These are phyloP conservation scores for Suhomyces bolitotheri DNA, from an alignment of 1,139 yeast species.

Conservation along the genomic window DNA sequence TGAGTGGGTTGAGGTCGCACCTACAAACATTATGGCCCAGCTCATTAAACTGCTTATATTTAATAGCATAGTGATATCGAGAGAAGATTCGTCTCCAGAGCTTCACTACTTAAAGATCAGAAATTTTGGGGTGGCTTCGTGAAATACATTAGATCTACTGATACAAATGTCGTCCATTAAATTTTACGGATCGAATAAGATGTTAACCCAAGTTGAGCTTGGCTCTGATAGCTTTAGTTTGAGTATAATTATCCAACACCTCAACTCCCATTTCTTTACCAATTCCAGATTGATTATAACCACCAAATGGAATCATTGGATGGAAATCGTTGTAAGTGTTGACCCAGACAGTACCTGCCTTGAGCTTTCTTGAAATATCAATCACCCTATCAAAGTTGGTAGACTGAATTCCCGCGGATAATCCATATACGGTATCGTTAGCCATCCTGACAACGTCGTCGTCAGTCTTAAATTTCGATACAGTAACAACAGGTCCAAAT, in stretches of 20 bases:
- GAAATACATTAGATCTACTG: neutral
- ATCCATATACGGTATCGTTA: conserved; percentile 21
- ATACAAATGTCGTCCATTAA: neutral
- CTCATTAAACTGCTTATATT: conserved; percentile 21
- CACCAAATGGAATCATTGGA: conserved; percentile 32
- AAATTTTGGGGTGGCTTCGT: conserved; percentile 13
- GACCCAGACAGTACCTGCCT: conserved; percentile 31
- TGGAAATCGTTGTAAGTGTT: conserved; percentile 32
- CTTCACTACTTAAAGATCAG: conserved; percentile 14
- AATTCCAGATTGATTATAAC: conserved; percentile 31
- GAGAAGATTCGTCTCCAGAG: conserved; percentile 15
- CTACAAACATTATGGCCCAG: conserved; percentile 15
- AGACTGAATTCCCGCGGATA: conserved; percentile 15
- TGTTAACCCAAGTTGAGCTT: conserved; percentile 9
- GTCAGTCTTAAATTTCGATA: conserved; percentile 28
- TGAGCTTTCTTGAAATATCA: conserved; percentile 25
- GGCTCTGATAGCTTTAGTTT: conserved; percentile 26
- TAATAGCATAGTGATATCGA: conserved; percentile 19
- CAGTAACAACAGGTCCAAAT: conserved; percentile 32
- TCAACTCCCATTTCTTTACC: conserved; percentile 33
- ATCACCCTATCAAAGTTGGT: conserved; percentile 46
- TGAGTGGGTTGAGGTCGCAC: conserved; percentile 19
- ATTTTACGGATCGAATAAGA: neutral
- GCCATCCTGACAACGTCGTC: conserved; percentile 29
- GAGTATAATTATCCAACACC: conserved; percentile 28